Evolutionary conservation across 495 filamentous ascomycete species (phyloP).

Genomic region (Neurospora pannonica): DNA sequence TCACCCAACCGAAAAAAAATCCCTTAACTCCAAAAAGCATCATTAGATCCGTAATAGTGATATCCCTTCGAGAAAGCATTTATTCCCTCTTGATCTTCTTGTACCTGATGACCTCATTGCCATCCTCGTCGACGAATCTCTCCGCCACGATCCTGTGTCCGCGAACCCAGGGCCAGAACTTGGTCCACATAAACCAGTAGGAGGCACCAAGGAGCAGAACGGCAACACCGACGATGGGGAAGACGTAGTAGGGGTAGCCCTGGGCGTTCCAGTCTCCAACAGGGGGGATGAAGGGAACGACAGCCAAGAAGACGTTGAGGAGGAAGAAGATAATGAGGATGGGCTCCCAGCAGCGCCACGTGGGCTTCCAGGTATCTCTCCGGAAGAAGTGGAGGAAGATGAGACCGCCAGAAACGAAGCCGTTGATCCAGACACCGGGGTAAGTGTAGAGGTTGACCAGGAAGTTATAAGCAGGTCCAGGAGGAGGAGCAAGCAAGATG

Average conservation of each 20-base stretch:
- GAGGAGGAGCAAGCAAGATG: slow-evolving; percentile 35
- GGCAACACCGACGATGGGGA: slow-evolving; percentile 41
- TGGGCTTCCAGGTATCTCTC: slow-evolving; percentile 32
- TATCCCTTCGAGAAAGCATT: neutral
- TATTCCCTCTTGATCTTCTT: slow-evolving; percentile 15
- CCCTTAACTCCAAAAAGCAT: neutral
- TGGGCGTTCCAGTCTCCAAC: slow-evolving; percentile 37
- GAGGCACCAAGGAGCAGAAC: slow-evolving; percentile 36
- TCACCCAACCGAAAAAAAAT: neutral
- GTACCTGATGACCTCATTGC: slow-evolving; percentile 36
- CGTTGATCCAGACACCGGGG: slow-evolving; percentile 36
- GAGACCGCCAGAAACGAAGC: slow-evolving; percentile 49
- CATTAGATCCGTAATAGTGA: neutral
- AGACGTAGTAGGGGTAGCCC: slow-evolving; percentile 42
- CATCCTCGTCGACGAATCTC: slow-evolving; percentile 33
- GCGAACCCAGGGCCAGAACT: slow-evolving; percentile 37
- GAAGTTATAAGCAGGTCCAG: slow-evolving; percentile 31
- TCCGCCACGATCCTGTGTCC: slow-evolving; percentile 40
- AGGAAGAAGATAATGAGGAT: slow-evolving; percentile 38
- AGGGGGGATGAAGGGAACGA: slow-evolving; percentile 44
- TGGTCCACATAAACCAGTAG: slow-evolving; percentile 45
- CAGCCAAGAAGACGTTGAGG: slow-evolving; percentile 39
- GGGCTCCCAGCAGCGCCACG: slow-evolving; percentile 36
- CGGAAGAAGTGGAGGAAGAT: slow-evolving; percentile 34
- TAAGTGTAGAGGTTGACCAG: slow-evolving; percentile 33